Conservation (phyloP, 108 stramenopile species). For the Skeletonema menzelii region DNA sequence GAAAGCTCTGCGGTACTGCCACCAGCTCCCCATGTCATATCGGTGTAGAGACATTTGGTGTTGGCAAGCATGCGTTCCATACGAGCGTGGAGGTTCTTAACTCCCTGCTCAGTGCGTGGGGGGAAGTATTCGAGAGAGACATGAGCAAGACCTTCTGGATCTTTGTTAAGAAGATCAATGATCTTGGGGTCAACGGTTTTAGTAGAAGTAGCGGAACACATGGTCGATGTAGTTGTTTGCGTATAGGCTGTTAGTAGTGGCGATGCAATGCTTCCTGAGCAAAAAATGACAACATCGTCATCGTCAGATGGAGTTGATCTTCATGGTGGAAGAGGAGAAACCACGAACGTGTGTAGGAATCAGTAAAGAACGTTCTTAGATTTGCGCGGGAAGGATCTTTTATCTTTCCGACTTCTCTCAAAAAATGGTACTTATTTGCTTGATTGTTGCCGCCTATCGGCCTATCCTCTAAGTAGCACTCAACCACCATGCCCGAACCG, state of each 20-base stretch:
- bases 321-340: no score
- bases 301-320: no score
- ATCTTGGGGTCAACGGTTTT: slow-evolving; percentile 72
- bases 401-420: no score
- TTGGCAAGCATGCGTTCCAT: slow-evolving; percentile 90
- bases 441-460: neutral
- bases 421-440: no score
- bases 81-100: slow-evolving; percentile 94
- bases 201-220: slow-evolving; percentile 8
- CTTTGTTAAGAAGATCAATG: slow-evolving; percentile 70
- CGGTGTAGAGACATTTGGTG: slow-evolving; percentile 91
- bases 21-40: slow-evolving; percentile 99
- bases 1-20: slow-evolving; percentile 98
- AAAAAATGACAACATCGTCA: slow-evolving; percentile 1
- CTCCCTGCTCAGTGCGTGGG: slow-evolving; percentile 94
- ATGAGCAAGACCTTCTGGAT: slow-evolving; percentile 61
- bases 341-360: no score
- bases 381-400: no score
- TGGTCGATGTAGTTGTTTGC: neutral
- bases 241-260: neutral
- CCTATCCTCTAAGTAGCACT: neutral
- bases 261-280: neutral
- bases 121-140: slow-evolving; percentile 98
- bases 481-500: neutral
- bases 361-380: no score